Percentiles rank a stretch among this genome's conserved stretches.
Conservation (phyloP, 75 land plant genomes). For the Cupressus sempervirens region DNA sequence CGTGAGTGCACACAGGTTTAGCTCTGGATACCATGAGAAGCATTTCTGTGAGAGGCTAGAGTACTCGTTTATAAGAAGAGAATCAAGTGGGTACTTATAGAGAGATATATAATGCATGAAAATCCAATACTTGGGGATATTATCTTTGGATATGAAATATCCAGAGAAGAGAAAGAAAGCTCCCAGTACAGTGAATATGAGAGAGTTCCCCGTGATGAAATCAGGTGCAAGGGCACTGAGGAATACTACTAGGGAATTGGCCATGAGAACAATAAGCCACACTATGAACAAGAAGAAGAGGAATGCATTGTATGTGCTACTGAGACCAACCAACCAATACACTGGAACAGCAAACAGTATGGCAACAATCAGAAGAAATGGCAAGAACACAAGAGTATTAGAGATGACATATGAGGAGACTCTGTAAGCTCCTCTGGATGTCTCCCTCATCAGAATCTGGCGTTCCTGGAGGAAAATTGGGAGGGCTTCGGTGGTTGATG, state of each 20-base stretch:
- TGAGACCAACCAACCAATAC: constrained; percentile 70
- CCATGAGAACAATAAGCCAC: constrained; percentile 80
- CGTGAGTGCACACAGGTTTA: constrained; percentile 43
- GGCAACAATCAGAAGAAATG: constrained; percentile 63
- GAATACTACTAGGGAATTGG: constrained; percentile 81
- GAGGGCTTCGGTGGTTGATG: constrained; percentile 78
- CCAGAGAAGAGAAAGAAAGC: constrained; percentile 94
- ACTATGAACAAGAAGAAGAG: constrained; percentile 57
- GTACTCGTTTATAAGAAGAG: constrained; percentile 84
- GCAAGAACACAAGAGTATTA: constrained; percentile 79
- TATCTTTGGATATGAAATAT: constrained; percentile 76
- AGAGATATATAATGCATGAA: constrained; percentile 88
- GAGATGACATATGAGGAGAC: constrained; percentile 80
- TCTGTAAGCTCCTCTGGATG: constrained; percentile 73
- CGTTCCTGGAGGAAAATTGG: constrained; percentile 79
- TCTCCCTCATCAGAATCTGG: constrained; percentile 63
- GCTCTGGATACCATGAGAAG: constrained; percentile 36
- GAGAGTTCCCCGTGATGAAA: constrained; percentile 77
- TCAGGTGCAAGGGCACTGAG: constrained; percentile 74
- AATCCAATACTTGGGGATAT: constrained; percentile 81
- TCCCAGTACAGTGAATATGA: constrained; percentile 53
- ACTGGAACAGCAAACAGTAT: constrained; percentile 59
- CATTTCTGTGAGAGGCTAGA: constrained; percentile 38
- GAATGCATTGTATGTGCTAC: constrained; percentile 44
- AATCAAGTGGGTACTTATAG: constrained; percentile 84